Conservation (phyloP, 129 eudicot genomes). For the Kitagawia praeruptora region DNA sequence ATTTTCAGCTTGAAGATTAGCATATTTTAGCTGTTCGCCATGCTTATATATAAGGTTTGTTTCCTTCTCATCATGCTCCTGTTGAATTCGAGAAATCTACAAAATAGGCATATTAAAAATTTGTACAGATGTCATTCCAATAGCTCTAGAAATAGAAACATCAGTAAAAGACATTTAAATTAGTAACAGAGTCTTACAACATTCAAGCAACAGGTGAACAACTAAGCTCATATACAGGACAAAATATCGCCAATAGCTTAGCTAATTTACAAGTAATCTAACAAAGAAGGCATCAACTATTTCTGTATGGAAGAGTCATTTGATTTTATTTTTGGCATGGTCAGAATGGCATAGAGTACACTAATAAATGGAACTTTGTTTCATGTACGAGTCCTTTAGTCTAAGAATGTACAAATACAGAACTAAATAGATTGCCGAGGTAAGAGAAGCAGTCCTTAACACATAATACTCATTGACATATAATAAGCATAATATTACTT, state of each 20-base stretch:
- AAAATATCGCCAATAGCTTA: neutral
- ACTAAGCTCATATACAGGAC: neutral
- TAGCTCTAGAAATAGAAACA: neutral
- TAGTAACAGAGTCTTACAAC: neutral
- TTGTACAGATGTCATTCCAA: neutral
- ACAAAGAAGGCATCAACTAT: neutral
- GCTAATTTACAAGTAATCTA: neutral
- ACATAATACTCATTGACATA: neutral
- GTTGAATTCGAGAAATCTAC: conserved; percentile 49
- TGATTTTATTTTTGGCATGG: neutral
- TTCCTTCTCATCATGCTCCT: conserved; percentile 58
- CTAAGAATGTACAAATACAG: neutral
- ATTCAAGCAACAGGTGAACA: neutral
- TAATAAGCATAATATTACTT: neutral
- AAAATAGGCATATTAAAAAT: conserved; percentile 13
- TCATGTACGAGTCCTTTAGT: neutral
- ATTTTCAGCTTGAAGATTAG: conserved; percentile 63
- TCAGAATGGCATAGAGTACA: neutral
- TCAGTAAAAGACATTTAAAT: neutral
- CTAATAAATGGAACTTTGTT: neutral
- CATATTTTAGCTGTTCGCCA: conserved; percentile 50
- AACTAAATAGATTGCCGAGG: neutral
- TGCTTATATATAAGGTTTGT: conserved; percentile 44
- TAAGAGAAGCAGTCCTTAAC: neutral
- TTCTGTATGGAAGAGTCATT: conserved; percentile 1